Conservation (phyloP, 352 stramenopile species). For the Phytopythium kandeliae region DNA sequence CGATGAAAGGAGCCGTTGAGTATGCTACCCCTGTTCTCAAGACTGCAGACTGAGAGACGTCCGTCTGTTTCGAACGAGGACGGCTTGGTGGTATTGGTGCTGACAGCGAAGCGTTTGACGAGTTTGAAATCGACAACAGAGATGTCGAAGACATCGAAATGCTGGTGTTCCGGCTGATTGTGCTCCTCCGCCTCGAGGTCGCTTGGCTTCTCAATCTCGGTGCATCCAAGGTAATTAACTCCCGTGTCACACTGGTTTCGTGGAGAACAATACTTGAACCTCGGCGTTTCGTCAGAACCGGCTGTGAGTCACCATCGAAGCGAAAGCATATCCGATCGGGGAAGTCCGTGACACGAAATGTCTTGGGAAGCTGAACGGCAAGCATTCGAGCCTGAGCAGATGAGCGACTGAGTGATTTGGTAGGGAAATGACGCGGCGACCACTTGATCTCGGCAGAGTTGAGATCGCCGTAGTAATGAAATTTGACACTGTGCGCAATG, state of each 20-base stretch:
- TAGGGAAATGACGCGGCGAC: conserved; percentile 50
- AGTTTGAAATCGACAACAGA: conserved; percentile 13
- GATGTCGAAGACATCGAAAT: conserved; percentile 34
- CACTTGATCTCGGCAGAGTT: conserved; percentile 41
- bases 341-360: conserved; percentile 36
- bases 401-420: conserved; percentile 31
- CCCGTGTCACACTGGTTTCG: conserved; percentile 31
- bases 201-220: conserved; percentile 37
- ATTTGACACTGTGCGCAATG: conserved; percentile 62
- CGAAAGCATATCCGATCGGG: conserved; percentile 51
- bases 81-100: conserved; percentile 11
- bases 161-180: conserved; percentile 50
- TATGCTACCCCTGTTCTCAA: neutral
- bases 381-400: conserved; percentile 37
- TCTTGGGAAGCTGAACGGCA: conserved; percentile 43
- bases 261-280: conserved; percentile 45
- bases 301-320: conserved; percentile 40
- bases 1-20: conserved; percentile 32
- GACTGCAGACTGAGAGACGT: neutral
- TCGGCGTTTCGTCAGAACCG: conserved; percentile 34
- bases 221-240: conserved; percentile 33
- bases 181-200: conserved; percentile 35
- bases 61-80: neutral
- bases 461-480: conserved; percentile 56
- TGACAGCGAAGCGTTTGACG: conserved; percentile 6